These are phyloP conservation scores for Bidens hawaiensis DNA, from an alignment of 140 eudicot species.

Conservation along the genomic window DNA sequence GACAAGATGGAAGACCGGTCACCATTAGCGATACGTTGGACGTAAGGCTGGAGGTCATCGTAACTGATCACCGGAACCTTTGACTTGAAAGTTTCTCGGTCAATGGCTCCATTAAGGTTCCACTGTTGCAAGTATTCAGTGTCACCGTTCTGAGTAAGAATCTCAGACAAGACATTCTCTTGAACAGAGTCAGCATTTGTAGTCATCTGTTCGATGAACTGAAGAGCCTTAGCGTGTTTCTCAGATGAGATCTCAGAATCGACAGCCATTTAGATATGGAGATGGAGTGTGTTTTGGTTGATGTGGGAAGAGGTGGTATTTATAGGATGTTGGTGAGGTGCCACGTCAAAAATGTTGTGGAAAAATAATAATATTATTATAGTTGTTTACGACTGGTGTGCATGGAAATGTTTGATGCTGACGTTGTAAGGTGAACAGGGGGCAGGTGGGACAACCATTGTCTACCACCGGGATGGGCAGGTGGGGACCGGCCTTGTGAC, in stretches of 20 bases:
- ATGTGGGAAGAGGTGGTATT: conserved; percentile 9
- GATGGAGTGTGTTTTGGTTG: conserved; percentile 9
- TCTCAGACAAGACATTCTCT: conserved; percentile 56
- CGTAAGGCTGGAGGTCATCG: conserved; percentile 65
- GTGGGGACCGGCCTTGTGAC: conserved; percentile 32
- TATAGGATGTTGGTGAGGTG: conserved; percentile 28
- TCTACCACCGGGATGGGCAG: conserved; percentile 13
- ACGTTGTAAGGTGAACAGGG: conserved; percentile 12
- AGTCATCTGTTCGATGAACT: conserved; percentile 68
- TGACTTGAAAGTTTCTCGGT: conserved; percentile 50
- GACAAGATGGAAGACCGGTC: conserved; percentile 71
- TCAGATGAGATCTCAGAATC: conserved; percentile 44
- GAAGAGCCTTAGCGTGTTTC: conserved; percentile 56
- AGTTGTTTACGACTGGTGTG: conserved; percentile 39
- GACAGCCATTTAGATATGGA: conserved; percentile 32
- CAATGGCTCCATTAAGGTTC: conserved; percentile 46
- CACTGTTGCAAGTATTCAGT: conserved; percentile 55
- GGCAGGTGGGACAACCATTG: conserved; percentile 47
- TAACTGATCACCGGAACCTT: conserved; percentile 57
- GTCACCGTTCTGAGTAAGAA: conserved; percentile 49
- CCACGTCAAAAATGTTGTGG: conserved; percentile 16
- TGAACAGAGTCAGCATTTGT: conserved; percentile 58
- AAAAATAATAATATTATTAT: conserved; percentile 25
- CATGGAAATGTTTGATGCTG: conserved; percentile 29
- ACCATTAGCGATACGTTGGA: conserved; percentile 65